phyloP scores from a whole-genome alignment of 2,329 filamentous ascomycete genomes.

The Ophiostoma triangulosporum region DNA sequence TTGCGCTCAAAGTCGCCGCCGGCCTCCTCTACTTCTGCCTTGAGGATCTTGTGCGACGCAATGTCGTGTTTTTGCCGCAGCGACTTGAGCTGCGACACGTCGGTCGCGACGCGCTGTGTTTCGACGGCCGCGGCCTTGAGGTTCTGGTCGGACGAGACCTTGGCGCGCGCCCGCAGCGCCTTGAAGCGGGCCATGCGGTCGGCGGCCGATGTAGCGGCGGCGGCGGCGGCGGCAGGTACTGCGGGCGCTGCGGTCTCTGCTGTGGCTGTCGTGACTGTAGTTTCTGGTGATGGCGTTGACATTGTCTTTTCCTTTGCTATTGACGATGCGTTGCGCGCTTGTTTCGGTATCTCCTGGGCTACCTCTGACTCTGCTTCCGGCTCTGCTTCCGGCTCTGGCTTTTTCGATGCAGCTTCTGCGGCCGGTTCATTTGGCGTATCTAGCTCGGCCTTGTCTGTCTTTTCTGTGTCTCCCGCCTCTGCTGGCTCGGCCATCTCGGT shows the following conservation, averaged over 20 bases:
- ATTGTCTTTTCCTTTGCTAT: neutral
- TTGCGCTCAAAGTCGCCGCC: slow-evolving; percentile 96
- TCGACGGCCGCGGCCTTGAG: slow-evolving; percentile 74
- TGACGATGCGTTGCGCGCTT: neutral
- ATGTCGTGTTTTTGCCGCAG: slow-evolving; percentile 78
- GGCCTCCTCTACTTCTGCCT: slow-evolving; percentile 72
- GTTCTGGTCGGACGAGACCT: slow-evolving; percentile 59
- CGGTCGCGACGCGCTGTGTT: slow-evolving; percentile 63
- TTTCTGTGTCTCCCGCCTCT: neutral
- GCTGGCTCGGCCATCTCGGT: neutral
- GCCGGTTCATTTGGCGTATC: neutral
- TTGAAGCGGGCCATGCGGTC: slow-evolving; percentile 75
- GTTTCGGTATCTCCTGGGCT: neutral
- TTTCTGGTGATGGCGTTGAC: neutral
- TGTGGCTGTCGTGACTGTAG: no score
- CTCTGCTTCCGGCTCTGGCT: neutral
- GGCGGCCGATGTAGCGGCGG: slow-evolving; percentile 5
- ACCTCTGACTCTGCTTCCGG: neutral
- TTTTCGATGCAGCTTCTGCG: neutral
- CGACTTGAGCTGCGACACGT: slow-evolving; percentile 62
- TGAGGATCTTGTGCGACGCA: slow-evolving; percentile 83
- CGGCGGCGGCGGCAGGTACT: no score
- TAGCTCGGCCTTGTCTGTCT: neutral
- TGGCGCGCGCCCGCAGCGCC: slow-evolving; percentile 68
- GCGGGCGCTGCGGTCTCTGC: neutral